A percentile compares a stretch with the other conserved stretches of the same genome.
phyloP scores from a whole-genome alignment of 495 filamentous ascomycete genomes.

The Penicillium turbatum region DNA sequence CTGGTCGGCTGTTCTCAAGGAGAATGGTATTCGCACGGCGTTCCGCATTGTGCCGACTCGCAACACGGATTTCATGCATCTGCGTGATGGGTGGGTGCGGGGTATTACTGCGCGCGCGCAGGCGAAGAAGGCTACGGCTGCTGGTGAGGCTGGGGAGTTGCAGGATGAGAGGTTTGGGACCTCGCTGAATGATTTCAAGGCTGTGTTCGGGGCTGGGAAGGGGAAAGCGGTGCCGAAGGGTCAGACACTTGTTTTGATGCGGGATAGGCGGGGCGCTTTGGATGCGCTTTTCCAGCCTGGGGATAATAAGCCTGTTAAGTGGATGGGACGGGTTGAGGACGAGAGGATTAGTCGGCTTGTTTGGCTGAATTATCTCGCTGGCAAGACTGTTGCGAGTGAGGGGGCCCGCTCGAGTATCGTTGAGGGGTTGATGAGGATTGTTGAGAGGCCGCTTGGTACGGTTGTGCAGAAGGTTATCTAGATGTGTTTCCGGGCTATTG shows the following conservation, averaged over 20 bases:
- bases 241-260: constrained; percentile 65
- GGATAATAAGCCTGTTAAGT: constrained; percentile 36
- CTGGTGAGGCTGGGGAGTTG: constrained; percentile 40
- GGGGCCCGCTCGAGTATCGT: constrained; percentile 75
- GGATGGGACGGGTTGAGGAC: constrained; percentile 67
- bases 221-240: constrained; percentile 66
- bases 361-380: constrained; percentile 88
- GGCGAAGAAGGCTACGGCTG: constrained; percentile 29
- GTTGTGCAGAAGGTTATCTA: constrained; percentile 67
- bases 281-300: constrained; percentile 63
- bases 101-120: constrained; percentile 69
- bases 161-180: constrained; percentile 67
- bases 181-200: constrained; percentile 70
- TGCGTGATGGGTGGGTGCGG: constrained; percentile 86
- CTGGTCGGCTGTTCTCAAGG: constrained; percentile 67
- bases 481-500: constrained; percentile 11
- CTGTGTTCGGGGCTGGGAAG: constrained; percentile 65
- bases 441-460: constrained; percentile 83
- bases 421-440: constrained; percentile 81
- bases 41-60: constrained; percentile 78
- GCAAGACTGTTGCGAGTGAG: constrained; percentile 82
- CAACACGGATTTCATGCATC: constrained; percentile 86
- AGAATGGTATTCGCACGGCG: constrained; percentile 60
- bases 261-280: constrained; percentile 62
- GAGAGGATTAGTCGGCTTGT: constrained; percentile 74